Base-by-base conservation (phyloP, 108 stramenopile genomes). In the Nannochloropsis gaditana region DNA sequence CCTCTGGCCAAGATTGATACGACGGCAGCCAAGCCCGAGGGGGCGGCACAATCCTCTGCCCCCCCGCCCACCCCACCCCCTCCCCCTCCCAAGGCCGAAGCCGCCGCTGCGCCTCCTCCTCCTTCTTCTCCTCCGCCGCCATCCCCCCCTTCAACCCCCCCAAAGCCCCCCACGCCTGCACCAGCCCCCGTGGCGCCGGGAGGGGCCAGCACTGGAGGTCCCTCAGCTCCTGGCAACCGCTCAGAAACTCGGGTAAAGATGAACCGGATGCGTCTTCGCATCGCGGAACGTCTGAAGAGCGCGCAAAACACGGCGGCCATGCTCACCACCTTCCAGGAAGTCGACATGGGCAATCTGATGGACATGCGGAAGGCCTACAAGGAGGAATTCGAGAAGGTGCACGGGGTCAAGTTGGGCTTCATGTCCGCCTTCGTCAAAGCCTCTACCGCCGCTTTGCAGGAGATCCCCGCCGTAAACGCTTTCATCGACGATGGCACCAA, bases 311-410 rank as follows among this genome's bases (percentile, higher is more conserved):
- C 96, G 9, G 96, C 97, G 17, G 99, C 99, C 85, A 97, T 97
- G 96, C 93, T 99, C 50, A 99, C 99, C 50, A 99, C 99, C 87
- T 99, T 99, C 93, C 97, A 99, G 90, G 99, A 99, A 90, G 93
- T 95, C 19, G 99, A 99, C 91, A 98, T 99, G 99, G 93, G 95
- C 41, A 92, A 92, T 50, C 92, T 98, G 45, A 98, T 99, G 94
- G 96, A 96, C 87, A 91, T 98, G 93, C 95, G 99, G 83, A 92
- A 93, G 86, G 92, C 91, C 47, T 92, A 98, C 92, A 97, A 98
- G 92, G 97, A 99, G 45, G 96, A 92, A 79, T 99, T 99, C 88
- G 91, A 92, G 87, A 94, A 96, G 85, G 96, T 94, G 84, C 97
- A 99, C 91, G 99, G 97, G 9, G 94, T 98, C 89, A 98, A 98